These are phyloP conservation scores for Primulina eburnea DNA, from an alignment of 257 asterid species.

Conservation along the genomic window DNA sequence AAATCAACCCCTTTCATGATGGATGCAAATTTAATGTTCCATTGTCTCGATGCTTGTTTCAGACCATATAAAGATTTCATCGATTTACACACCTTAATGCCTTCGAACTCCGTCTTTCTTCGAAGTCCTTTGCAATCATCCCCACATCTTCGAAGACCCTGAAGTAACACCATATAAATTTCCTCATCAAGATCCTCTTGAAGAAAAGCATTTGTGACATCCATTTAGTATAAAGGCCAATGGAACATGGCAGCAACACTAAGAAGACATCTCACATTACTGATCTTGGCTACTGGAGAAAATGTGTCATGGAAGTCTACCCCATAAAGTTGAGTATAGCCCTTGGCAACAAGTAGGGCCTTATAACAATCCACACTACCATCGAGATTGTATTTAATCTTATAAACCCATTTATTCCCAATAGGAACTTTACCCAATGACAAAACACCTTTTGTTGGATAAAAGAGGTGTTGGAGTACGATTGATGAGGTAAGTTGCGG, in stretches of 20 bases:
- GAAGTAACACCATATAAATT: not conserved
- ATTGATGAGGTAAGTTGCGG: not conserved
- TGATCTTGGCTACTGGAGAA: not conserved
- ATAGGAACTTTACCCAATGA: not conserved
- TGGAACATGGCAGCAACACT: not conserved
- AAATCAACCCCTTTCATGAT: not conserved
- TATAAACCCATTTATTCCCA: not conserved
- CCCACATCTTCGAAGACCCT: not conserved
- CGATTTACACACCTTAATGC: no score
- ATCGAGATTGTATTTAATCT: no score
- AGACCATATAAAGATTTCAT: not conserved
- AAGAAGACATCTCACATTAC: accelerated
- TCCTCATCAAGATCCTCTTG: not conserved
- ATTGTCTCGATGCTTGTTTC: not conserved
- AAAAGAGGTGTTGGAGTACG: not conserved
- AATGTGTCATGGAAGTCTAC: not conserved
- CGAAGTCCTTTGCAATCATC: no score
- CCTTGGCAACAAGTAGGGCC: not conserved
- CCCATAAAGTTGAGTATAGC: not conserved
- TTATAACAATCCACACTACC: not conserved
- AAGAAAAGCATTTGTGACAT: not conserved
- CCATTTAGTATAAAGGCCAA: not conserved
- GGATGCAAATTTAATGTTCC: no score
- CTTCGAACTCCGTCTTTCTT: no score
- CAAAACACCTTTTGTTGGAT: no score